These are phyloP conservation scores for Hamigera avellanea DNA, from an alignment of 495 filamentous ascomycete genomes.

Conservation along the genomic window DNA sequence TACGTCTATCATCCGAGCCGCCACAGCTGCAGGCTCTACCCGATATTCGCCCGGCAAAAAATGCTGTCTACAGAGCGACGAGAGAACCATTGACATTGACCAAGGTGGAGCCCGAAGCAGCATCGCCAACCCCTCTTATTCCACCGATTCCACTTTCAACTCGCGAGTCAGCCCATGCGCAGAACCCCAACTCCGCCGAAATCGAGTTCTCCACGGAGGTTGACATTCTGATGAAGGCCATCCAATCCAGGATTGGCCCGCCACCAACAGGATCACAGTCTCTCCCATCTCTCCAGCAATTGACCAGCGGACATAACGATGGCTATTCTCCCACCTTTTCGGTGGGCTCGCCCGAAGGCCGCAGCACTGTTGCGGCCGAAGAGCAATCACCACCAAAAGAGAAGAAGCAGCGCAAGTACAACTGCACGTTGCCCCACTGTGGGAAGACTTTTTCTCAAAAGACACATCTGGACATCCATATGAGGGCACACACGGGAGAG, in stretches of 20 bases:
- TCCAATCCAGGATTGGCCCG: conserved; percentile 55
- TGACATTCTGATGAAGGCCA: conserved; percentile 85
- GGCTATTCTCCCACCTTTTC: conserved; percentile 18
- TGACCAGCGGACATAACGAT: conserved; percentile 14
- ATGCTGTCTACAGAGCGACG: conserved; percentile 22
- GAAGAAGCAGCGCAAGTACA: conserved; percentile 44
- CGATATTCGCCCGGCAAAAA: conserved; percentile 30
- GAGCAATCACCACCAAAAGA: conserved; percentile 21
- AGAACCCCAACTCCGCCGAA: conserved; percentile 18
- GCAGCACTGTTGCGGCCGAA: conserved; percentile 15
- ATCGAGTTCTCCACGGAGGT: conserved; percentile 68
- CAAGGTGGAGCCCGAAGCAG: conserved; percentile 7
- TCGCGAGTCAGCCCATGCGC: conserved; percentile 5
- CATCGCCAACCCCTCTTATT: conserved; percentile 1
- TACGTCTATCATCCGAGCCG: conserved; percentile 21
- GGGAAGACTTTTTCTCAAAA: conserved; percentile 81
- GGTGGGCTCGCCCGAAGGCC: conserved; percentile 9
- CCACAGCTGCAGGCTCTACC: conserved; percentile 22
- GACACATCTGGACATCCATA: conserved; percentile 89
- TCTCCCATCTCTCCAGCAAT: conserved; percentile 25
- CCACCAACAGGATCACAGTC: conserved; percentile 14
- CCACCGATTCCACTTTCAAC: conserved; percentile 2
- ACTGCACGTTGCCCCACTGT: conserved; percentile 66
- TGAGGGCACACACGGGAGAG: conserved; percentile 77
- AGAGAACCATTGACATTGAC: conserved; percentile 13